Evolutionary conservation across 2,329 filamentous ascomycete species (phyloP).

Genomic region (Sporothrix euskadiensis): DNA sequence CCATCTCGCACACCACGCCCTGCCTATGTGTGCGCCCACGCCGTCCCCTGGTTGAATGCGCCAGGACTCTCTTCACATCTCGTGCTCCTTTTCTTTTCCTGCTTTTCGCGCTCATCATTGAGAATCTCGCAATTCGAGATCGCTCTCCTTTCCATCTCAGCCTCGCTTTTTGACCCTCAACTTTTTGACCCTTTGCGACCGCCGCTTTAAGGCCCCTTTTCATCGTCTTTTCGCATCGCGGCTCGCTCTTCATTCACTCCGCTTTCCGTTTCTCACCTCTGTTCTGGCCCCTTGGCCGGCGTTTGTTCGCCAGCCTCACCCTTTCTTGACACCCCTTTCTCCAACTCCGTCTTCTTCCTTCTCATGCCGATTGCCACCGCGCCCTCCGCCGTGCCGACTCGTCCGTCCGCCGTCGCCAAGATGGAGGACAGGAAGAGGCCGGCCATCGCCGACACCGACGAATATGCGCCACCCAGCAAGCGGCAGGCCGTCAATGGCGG

Average conservation of each 20-base stretch:
- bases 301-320: slow-evolving; percentile 12
- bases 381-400: slow-evolving; percentile 63
- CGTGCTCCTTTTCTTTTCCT: slow-evolving; percentile 12
- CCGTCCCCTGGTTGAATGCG: slow-evolving; percentile 30
- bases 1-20: not conserved
- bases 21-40: slow-evolving; percentile 24
- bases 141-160: slow-evolving; percentile 37
- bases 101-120: slow-evolving; percentile 27
- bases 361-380: slow-evolving; percentile 87
- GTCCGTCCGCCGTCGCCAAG: slow-evolving; percentile 82
- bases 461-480: slow-evolving; percentile 86
- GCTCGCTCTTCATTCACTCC: not conserved
- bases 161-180: slow-evolving; percentile 33
- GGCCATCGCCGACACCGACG: slow-evolving; percentile 75
- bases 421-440: slow-evolving; percentile 99
- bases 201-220: slow-evolving; percentile 4
- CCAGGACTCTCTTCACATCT: slow-evolving; percentile 24
- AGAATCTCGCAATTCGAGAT: slow-evolving; percentile 14
- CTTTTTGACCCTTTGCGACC: slow-evolving; percentile 33
- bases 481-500: slow-evolving; percentile 85
- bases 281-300: slow-evolving; percentile 18
- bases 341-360: slow-evolving; percentile 44
- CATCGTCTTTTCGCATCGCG: not conserved
- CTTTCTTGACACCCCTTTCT: slow-evolving; percentile 35
- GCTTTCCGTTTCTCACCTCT: not conserved